phyloP scores from a whole-genome alignment of 2,329 filamentous ascomycete genomes.

The Akanthomyces dipterigenus region DNA sequence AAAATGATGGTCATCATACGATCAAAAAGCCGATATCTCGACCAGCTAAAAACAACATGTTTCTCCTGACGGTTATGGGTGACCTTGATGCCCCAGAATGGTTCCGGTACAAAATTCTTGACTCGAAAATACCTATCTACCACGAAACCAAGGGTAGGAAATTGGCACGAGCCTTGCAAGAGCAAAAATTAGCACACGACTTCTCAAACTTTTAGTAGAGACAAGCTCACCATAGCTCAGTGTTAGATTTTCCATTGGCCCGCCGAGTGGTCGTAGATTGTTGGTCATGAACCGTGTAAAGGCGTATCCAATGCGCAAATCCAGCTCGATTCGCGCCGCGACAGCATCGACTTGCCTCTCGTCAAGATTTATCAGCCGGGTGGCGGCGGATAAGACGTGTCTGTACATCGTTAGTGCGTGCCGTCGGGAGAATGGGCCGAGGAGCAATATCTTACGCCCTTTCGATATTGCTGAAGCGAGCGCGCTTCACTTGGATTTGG shows the following conservation, averaged over 20 bases:
- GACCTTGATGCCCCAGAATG: constrained; percentile 89
- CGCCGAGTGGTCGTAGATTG: constrained; percentile 66
- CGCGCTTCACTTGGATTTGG: constrained; percentile 72
- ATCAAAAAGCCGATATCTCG: constrained; percentile 78
- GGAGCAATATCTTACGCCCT: constrained; percentile 55
- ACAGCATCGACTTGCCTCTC: constrained; percentile 84
- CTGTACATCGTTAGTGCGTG: constrained; percentile 34
- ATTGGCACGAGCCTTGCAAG: constrained; percentile 71
- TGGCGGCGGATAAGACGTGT: constrained; percentile 80
- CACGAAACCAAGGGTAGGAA: constrained; percentile 92
- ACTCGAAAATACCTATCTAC: constrained; percentile 94
- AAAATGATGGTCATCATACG: constrained; percentile 72
- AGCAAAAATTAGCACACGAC: constrained; percentile 24
- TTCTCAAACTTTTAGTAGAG: neutral
- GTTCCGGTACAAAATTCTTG: constrained; percentile 85
- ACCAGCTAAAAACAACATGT: constrained; percentile 79
- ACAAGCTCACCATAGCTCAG: constrained; percentile 68
- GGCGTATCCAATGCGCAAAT: constrained; percentile 83
- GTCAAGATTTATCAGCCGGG: constrained; percentile 69
- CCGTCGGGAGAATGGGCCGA: constrained; percentile 7
- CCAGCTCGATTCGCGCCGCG: constrained; percentile 80
- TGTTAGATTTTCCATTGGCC: constrained; percentile 54
- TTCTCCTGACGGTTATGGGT: constrained; percentile 70
- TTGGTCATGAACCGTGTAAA: constrained; percentile 86
- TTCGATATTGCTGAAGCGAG: constrained; percentile 94